phyloP scores from a whole-genome alignment of 371 early-diverging fungal species.

The Coelomomyces lativittatus region DNA sequence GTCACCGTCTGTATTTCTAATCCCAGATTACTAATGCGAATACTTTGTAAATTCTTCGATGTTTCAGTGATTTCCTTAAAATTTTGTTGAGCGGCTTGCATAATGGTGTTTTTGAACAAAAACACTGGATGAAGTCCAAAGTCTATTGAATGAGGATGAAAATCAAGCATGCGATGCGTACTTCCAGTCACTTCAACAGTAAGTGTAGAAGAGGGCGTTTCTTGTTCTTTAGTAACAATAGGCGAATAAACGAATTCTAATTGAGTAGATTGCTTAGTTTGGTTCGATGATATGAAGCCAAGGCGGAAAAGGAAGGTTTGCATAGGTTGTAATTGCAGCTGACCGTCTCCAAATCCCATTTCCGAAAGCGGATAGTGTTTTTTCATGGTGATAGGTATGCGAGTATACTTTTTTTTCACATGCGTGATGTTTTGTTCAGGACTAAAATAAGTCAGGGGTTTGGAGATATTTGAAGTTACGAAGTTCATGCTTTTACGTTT shows the following conservation, averaged over 20 bases:
- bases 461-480: too few relatives aligned
- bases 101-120: background rate
- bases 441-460: too few relatives aligned
- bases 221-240: conserved; percentile 13
- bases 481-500: too few relatives aligned
- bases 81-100: background rate
- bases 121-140: conserved; percentile 14
- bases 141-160: conserved; percentile 20
- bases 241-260: conserved; percentile 21
- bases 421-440: too few relatives aligned
- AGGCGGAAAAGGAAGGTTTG: conserved; percentile 12
- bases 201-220: background rate
- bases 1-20: conserved; percentile 21
- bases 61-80: background rate
- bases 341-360: too few relatives aligned
- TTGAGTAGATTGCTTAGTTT: conserved; percentile 10
- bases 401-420: too few relatives aligned
- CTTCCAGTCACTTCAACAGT: conserved; percentile 5
- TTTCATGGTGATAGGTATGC: too few relatives aligned
- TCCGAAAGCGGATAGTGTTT: too few relatives aligned
- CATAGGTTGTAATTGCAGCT: background rate
- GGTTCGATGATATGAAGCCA: conserved; percentile 15
- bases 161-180: conserved; percentile 18
- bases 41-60: background rate
- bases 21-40: conserved; percentile 25